A percentile compares a stretch with the other conserved stretches of the same genome.
phyloP scores from a whole-genome alignment of 208 protist species.

The Trypanosoma grayi region DNA sequence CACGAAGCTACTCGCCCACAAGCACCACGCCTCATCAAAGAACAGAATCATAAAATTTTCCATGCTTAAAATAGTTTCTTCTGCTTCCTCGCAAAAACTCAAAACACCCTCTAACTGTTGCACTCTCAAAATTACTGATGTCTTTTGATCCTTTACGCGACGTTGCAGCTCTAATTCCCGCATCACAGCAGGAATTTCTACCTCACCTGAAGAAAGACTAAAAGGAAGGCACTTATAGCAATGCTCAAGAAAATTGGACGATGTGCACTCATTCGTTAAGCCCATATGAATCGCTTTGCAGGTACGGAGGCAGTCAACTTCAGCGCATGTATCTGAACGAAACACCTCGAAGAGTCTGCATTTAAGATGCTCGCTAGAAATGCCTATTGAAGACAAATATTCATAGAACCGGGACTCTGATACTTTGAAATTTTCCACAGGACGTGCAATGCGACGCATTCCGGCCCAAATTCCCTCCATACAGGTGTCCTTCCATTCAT shows the following conservation, averaged over 20 bases:
- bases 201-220: conserved; percentile 2
- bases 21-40: conserved; percentile 22
- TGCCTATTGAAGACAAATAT: conserved; percentile 32
- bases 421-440: conserved; percentile 37
- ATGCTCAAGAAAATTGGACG: conserved; percentile 28
- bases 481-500: conserved; percentile 37
- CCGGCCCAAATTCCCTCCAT: conserved; percentile 40
- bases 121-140: not conserved
- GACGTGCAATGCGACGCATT: conserved; percentile 36
- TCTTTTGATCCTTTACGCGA: conserved; percentile 9
- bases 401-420: conserved; percentile 27
- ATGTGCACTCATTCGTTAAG: conserved; percentile 21
- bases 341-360: conserved; percentile 27
- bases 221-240: conserved; percentile 39
- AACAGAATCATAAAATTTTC: conserved; percentile 30
- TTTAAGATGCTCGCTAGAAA: conserved; percentile 28
- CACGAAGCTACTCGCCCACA: conserved; percentile 31
- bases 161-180: conserved; percentile 1
- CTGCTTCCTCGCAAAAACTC: conserved; percentile 15
- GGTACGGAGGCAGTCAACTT: conserved; percentile 31
- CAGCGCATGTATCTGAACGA: not conserved
- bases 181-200: conserved; percentile 3
- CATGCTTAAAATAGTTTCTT: conserved; percentile 16
- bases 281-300: conserved; percentile 48
- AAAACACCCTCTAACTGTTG: conserved; percentile 26